Evolutionary conservation across 2,329 filamentous ascomycete species (phyloP), one percentile per base, ranked within the genome.

Genomic region (Aspergillus texensis): DNA sequence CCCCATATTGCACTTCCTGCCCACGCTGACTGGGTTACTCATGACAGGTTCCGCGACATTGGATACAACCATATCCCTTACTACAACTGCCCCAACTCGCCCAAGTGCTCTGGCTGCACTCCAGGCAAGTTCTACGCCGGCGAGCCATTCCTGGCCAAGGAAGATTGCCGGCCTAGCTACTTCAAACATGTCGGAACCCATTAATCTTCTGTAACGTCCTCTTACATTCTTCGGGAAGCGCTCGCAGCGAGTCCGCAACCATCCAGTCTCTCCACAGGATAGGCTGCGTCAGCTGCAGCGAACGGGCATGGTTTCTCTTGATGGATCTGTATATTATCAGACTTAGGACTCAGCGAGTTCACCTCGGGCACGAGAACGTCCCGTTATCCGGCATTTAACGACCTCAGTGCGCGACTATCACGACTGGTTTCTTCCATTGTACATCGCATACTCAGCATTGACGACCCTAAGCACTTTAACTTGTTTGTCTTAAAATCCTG

Each of bases 51-150:
- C 89, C 94, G 94, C 60, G 95, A 99, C 77, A 98, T 99, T 70
- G 95, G 95, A 62, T 99, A 99, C 81, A 93, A 97, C 74, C 95
- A 99, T 72, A 94, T 98, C 60, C 95, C 95, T 53, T 99, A 96
- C 82, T 97, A 96, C 85, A 99, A 99, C 82, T 99, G 95, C 76
- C 95, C 95, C 66, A 98, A 97, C 80, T 96, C 91, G 59, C 91
- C 92, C 57, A 98, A 98, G 79, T 98, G 94, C 77, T 90, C 86
- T 69, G 92, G 92, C 68, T 98, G 94, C 77, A 86, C 89, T n/a
- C 87, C 92, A 0, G 95, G 94, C 57, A 88, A 91, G 63, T 91
- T 97, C 73, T 97, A 93, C 30, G 93, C 96, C 68, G 95, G 95
- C 67, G 94, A 93, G 73, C 82, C 88, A 34, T 97, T 89, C 84